These are phyloP conservation scores for Candida sithepensis DNA, from an alignment of 805 yeast genomes.

Conservation along the genomic window DNA sequence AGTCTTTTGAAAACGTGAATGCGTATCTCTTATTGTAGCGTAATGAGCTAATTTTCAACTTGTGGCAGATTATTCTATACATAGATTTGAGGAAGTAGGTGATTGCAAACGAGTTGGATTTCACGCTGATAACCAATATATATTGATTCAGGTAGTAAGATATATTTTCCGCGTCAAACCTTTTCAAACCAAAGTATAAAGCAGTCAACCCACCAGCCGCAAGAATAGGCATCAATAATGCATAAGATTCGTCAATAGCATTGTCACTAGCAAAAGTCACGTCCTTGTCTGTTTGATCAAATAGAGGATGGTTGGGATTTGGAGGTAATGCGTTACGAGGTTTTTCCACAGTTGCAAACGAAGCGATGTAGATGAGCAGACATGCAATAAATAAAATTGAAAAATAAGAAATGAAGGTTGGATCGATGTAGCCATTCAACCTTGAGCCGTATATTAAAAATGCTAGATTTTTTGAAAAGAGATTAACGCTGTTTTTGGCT, in stretches of 20 bases:
- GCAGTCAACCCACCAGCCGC: slow-evolving; percentile 38
- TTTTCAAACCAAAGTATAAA: slow-evolving; percentile 35
- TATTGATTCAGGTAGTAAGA: slow-evolving; percentile 33
- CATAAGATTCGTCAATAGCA: slow-evolving; percentile 28
- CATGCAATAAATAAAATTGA: slow-evolving; percentile 22
- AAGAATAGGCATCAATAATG: slow-evolving; percentile 40
- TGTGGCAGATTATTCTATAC: slow-evolving; percentile 29
- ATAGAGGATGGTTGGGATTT: slow-evolving; percentile 34
- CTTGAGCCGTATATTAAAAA: slow-evolving; percentile 18
- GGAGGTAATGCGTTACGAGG: slow-evolving; percentile 33
- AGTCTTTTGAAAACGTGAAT: slow-evolving; percentile 39
- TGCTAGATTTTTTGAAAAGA: slow-evolving; percentile 17
- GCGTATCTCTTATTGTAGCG: slow-evolving; percentile 35
- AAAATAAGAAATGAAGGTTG: slow-evolving; percentile 16
- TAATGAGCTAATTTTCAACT: slow-evolving; percentile 25
- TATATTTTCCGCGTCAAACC: slow-evolving; percentile 30
- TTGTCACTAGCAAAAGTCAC: slow-evolving; percentile 11
- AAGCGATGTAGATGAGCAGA: slow-evolving; percentile 31
- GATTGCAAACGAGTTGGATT: slow-evolving; percentile 31
- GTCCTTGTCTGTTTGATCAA: slow-evolving; percentile 40
- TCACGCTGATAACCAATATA: slow-evolving; percentile 32
- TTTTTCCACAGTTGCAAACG: slow-evolving; percentile 31
- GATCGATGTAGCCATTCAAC: slow-evolving; percentile 12
- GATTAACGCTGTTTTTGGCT: not conserved
- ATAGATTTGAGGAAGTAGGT: slow-evolving; percentile 25